Evolutionary conservation across 768 basidiomycete genomes (phyloP), one percentile per base, ranked within the genome.

Genomic region (Collybia nuda): DNA sequence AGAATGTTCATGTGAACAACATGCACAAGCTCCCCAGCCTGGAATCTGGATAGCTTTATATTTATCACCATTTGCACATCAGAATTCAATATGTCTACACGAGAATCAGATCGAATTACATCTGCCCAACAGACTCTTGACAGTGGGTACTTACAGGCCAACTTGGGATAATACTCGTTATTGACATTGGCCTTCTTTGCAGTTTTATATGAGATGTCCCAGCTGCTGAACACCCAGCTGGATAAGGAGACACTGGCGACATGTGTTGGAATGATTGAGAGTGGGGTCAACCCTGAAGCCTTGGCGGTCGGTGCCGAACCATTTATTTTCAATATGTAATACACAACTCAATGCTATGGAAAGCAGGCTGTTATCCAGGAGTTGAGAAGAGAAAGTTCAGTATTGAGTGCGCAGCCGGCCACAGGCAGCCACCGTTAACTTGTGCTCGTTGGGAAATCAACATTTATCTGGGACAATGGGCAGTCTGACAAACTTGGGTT

Each of bases 171-270:
- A 44, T 19, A 41, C 42, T 21, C 23, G 32, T 26, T 36, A 52
- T 17, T 8, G 22, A 46, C 15, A 36, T 23, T 22, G 40, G 28
- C n/a, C 19, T 15, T 35, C 42, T 14, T 42, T 26, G 44, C 56
- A 96, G 93, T 88, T 55, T 76, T 96, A 21, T 79, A 85, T 61
- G 92, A 94, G 52, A 89, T 96, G 48, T 93, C 93, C 17, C 90
- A 93, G 68, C 69, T 95, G 40, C 70, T 96, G 44, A 89, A 93
- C 55, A 94, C 93, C 0, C 82, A 86, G 50, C 77, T 96, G 37
- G 92, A 95, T 71, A 91, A 89, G 60, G 89, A 93, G 63, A 91
- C 90, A 2, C 80, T 96, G n/a, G 91, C 88, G 29, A 93, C 89
- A 21, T 96, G 93, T 65, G 84, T 96, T 19, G 80, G 85, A 36